These are phyloP conservation scores for Purpureocillium takamizusanense DNA, from an alignment of 2,329 filamentous ascomycete genomes.

Conservation along the genomic window DNA sequence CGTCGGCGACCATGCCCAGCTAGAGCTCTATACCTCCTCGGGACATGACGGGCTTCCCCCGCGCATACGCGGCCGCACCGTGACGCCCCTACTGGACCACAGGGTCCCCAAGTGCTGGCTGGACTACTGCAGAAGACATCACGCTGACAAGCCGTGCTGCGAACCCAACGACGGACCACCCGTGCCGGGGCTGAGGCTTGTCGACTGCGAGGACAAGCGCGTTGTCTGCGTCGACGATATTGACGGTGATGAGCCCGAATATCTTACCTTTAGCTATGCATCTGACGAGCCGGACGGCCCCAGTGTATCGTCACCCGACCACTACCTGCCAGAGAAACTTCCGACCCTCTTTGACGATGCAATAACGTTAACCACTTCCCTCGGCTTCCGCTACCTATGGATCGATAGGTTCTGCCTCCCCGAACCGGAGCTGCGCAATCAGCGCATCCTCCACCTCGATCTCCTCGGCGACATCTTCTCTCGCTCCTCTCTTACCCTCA, in stretches of 20 bases:
- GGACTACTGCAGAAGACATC: conserved; percentile 22
- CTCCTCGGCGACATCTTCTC: conserved; percentile 24
- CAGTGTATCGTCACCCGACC: conserved; percentile 8
- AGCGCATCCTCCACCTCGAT: conserved; percentile 15
- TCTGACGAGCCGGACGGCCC: conserved; percentile 12
- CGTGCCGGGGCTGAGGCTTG: conserved; percentile 19
- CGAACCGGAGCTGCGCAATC: conserved; percentile 15
- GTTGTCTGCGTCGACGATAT: conserved; percentile 20
- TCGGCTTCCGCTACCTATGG: conserved; percentile 28
- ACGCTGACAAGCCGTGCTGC: conserved; percentile 6
- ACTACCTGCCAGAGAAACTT: conserved; percentile 14
- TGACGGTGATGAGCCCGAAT: conserved; percentile 13
- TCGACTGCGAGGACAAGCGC: conserved; percentile 20
- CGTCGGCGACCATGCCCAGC: conserved; percentile 10
- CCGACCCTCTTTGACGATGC: conserved; percentile 23
- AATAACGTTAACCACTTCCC: conserved; percentile 17
- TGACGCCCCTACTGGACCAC: conserved; percentile 19
- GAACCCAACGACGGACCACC: conserved; percentile 1
- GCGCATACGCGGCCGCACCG: conserved; percentile 20
- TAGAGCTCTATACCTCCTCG: no score
- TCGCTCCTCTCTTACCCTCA: conserved; percentile 22
- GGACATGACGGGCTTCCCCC: conserved; percentile 7
- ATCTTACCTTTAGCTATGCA: conserved; percentile 27
- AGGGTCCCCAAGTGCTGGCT: conserved; percentile 23
- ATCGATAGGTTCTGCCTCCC: conserved; percentile 26